Evolutionary conservation across 106 monocot genomes (phyloP).

Genomic region (Xerophyta viscosa): DNA sequence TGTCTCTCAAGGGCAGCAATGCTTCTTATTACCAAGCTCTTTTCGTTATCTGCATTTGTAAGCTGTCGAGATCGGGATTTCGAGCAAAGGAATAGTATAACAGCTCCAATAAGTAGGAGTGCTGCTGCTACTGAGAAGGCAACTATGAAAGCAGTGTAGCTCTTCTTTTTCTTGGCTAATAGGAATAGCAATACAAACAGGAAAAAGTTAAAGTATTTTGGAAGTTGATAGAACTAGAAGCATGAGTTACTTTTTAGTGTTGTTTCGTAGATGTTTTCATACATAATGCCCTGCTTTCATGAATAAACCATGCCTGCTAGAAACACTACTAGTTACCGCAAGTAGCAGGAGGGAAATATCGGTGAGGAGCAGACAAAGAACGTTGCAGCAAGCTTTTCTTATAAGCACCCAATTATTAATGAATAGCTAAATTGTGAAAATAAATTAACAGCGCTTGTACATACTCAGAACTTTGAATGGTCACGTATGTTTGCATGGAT

Average conservation of each 20-base stretch:
- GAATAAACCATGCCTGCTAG: too few species aligned
- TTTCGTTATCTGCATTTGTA: neutral
- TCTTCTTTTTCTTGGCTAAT: conserved; percentile 5
- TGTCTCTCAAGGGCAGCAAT: conserved; percentile 22
- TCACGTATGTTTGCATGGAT: too few species aligned
- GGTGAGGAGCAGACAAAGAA: too few species aligned
- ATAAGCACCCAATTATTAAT: too few species aligned
- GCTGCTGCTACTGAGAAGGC: conserved; percentile 15
- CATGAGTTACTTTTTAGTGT: too few species aligned
- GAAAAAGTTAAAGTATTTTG: neutral
- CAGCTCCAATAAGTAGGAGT: conserved; percentile 5
- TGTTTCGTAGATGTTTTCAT: neutral
- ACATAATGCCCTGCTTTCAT: neutral
- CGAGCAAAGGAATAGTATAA: conserved; percentile 1
- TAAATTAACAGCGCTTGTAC: too few species aligned
- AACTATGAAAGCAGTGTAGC: conserved; percentile 3
- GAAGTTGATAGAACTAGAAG: too few species aligned
- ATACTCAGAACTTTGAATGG: too few species aligned
- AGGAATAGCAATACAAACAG: neutral
- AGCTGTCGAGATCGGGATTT: neutral
- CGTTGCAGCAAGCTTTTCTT: too few species aligned
- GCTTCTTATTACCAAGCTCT: conserved; percentile 1
- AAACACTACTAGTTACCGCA: too few species aligned
- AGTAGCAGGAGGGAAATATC: too few species aligned
- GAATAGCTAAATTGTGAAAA: too few species aligned